phyloP scores from a whole-genome alignment of 163 green algal species.

The Volvox carteri region DNA sequence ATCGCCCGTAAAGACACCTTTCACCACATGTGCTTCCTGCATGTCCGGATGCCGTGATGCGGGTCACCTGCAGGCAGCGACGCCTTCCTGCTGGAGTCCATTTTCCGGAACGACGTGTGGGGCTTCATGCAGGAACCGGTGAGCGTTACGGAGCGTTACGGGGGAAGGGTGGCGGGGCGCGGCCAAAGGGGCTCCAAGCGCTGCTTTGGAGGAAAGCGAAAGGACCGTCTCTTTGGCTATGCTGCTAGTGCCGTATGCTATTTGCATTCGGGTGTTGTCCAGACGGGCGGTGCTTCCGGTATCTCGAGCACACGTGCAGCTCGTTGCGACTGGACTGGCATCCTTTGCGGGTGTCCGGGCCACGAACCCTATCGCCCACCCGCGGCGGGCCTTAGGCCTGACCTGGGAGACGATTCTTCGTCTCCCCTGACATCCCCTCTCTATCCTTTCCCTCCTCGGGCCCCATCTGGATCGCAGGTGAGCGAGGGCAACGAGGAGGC shows the following conservation, averaged over 20 bases:
- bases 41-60: slow-evolving; percentile 84
- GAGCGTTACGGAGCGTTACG: slow-evolving; percentile 69
- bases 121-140: slow-evolving; percentile 84
- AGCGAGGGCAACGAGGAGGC: slow-evolving; percentile 79
- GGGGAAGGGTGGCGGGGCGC: neutral
- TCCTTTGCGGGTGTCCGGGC: no score
- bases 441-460: neutral
- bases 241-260: no score
- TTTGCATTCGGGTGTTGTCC: no score
- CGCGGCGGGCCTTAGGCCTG: no score
- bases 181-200: neutral
- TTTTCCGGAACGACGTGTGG: slow-evolving; percentile 82
- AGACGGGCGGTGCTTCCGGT: no score
- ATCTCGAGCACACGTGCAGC: no score
- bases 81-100: slow-evolving; percentile 89
- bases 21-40: no score
- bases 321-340: no score
- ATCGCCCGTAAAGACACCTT: no score
- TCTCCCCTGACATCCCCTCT: neutral
- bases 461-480: neutral
- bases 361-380: no score
- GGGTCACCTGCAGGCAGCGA: slow-evolving; percentile 63
- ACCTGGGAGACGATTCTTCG: no score
- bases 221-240: no score
- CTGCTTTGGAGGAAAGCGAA: neutral